Evolutionary conservation across 495 filamentous ascomycete species (phyloP).

Genomic region (Friedmanniomyces endolithicus): DNA sequence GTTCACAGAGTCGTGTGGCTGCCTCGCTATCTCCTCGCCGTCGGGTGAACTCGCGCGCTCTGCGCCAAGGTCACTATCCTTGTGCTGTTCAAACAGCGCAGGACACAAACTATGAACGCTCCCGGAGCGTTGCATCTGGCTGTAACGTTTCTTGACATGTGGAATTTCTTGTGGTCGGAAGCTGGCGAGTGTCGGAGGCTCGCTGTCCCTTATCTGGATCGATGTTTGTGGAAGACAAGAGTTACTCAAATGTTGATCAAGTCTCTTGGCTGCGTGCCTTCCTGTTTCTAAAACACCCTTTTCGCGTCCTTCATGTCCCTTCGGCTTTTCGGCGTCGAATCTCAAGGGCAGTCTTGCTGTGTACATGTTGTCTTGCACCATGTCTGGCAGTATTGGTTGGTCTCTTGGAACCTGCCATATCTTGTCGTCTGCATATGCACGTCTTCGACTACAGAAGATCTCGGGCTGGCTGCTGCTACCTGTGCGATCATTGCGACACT

Average conservation of each 20-base stretch:
- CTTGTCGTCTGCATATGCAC: not conserved
- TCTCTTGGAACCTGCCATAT: not conserved
- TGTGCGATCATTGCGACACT: not conserved
- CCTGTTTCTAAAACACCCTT: not conserved
- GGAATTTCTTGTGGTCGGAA: not conserved
- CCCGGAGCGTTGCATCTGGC: not conserved
- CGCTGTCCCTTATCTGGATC: not conserved
- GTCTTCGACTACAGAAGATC: not conserved
- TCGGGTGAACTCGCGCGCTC: not conserved
- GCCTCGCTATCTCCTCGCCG: not conserved
- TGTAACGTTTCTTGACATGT: not conserved
- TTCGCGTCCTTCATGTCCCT: not conserved
- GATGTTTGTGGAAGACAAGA: constrained; percentile 1
- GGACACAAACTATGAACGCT: not conserved
- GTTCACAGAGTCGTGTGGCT: not conserved
- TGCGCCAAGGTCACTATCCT: not conserved
- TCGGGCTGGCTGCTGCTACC: not conserved
- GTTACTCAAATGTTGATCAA: not conserved
- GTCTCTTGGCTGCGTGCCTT: not conserved
- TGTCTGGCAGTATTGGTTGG: not conserved
- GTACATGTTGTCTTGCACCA: not conserved
- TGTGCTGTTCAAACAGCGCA: not conserved
- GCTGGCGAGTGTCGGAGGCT: not conserved
- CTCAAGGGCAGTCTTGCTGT: not conserved
- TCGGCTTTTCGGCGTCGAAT: not conserved